These are phyloP conservation scores for Phytophthora lateralis DNA, from an alignment of 352 stramenopile species.

Conservation along the genomic window DNA sequence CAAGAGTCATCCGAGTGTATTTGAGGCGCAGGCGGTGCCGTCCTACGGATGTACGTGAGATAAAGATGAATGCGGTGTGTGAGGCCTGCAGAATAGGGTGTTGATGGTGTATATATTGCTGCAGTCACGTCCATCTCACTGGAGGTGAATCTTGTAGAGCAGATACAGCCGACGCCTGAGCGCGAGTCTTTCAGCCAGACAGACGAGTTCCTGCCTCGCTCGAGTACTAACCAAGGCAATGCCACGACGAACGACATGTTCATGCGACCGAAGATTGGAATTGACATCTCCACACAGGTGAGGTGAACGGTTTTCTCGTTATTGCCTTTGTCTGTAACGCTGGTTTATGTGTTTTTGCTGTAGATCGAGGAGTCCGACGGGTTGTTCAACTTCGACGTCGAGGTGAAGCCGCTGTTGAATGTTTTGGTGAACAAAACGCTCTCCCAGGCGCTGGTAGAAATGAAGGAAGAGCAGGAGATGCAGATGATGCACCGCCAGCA, in stretches of 20 bases:
- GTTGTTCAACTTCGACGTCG: conserved; percentile 83
- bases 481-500: conserved; percentile 44
- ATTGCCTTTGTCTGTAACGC: neutral
- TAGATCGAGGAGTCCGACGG: conserved; percentile 77
- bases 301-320: neutral
- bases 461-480: conserved; percentile 81
- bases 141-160: conserved; percentile 70
- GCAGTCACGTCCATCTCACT: conserved; percentile 63
- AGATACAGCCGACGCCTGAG: conserved; percentile 36
- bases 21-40: conserved; percentile 34
- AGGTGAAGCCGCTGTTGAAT: conserved; percentile 77
- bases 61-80: neutral
- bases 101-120: conserved; percentile 1
- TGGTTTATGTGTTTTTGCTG: neutral
- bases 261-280: conserved; percentile 68
- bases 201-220: conserved; percentile 60
- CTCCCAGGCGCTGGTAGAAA: conserved; percentile 73
- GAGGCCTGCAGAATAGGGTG: neutral
- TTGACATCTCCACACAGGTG: conserved; percentile 78
- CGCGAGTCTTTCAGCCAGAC: conserved; percentile 68
- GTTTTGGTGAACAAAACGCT: conserved; percentile 86
- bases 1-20: conserved; percentile 33
- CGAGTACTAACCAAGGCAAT: conserved; percentile 39
- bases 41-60: conserved; percentile 45
- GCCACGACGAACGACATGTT: conserved; percentile 54